Conservation (phyloP, 768 basidiomycete species). For the Artomyces pyxidatus region DNA sequence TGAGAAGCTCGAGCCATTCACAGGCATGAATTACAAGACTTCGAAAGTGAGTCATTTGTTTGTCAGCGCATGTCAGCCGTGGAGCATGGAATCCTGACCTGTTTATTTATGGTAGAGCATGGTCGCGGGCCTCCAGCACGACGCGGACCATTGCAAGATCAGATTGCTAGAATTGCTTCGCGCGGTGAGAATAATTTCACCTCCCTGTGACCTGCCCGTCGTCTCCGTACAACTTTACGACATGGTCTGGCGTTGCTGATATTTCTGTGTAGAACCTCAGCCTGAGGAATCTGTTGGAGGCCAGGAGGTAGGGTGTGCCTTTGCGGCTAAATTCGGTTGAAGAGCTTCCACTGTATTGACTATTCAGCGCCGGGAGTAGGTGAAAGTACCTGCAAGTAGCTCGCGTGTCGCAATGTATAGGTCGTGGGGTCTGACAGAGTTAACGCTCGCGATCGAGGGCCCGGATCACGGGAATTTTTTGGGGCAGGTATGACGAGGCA, state of each 20-base stretch:
- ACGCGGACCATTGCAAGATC: constrained; percentile 47
- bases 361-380: no score
- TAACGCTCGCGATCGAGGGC: no score
- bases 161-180: constrained; percentile 64
- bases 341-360: no score
- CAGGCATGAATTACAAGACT: constrained; percentile 67
- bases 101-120: constrained; percentile 44
- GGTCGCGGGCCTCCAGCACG: constrained; percentile 64
- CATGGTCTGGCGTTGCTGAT: neutral
- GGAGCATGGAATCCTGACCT: no score
- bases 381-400: no score
- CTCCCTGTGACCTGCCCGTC: neutral
- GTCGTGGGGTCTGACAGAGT: no score
- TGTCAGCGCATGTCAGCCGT: no score
- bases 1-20: constrained; percentile 51
- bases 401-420: no score
- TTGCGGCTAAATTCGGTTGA: no score
- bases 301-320: neutral
- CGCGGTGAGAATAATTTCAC: constrained; percentile 36
- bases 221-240: neutral
- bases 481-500: no score
- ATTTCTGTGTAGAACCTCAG: neutral
- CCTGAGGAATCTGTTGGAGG: neutral
- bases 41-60: constrained; percentile 63
- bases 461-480: no score